Evolutionary conservation across 768 basidiomycete genomes (phyloP), one percentile per base, ranked within the genome.

Genomic region (Fomitopsis serialis): DNA sequence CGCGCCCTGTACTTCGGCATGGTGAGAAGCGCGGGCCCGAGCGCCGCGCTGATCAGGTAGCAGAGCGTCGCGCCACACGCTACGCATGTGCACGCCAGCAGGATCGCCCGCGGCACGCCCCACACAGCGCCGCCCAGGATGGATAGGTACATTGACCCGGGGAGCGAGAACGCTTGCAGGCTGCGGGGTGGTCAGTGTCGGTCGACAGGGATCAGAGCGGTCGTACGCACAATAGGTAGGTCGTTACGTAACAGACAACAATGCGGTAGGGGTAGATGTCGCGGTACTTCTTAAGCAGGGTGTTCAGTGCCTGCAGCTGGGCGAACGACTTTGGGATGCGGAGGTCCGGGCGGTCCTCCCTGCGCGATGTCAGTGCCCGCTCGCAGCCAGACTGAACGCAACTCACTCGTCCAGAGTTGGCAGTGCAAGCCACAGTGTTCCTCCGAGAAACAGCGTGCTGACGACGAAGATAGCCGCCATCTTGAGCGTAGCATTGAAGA

Each of bases 131-230:
- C 96, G 19, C 90, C 94, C 12, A 98, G 83, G 63, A 98, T 97
- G 50, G 93, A 93, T 45, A 98, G 81, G 66, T 98, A 98, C 94
- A 98, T 96, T 42, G 93, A 96, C 1, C 95, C 95, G 0, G 96
- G 95, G 13, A 98, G 78, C 7, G 94, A 95, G 71, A 98, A 98
- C 0, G 93, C 92, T 76, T 98, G 95, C 7, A 98, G 77, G 71
- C 94, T 96, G 64, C 13, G 27, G 11, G 17, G 10, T 36, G 1
- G 17, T 36, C 44, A 43, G 52, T 21, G 47, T 45, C 12, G 19
- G 42, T 17, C 42, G 13, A 24, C 37, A 3, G 45, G 21, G 21
- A 23, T 21, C 48, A 21, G 35, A 27, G 11, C 11, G 21, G 24
- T 6, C 25, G 49, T 3, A 79, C 92, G 58, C 60, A 95, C 94